Evolutionary conservation across 345 rosid species (phyloP).

Genomic region (Eucalyptus regnans): DNA sequence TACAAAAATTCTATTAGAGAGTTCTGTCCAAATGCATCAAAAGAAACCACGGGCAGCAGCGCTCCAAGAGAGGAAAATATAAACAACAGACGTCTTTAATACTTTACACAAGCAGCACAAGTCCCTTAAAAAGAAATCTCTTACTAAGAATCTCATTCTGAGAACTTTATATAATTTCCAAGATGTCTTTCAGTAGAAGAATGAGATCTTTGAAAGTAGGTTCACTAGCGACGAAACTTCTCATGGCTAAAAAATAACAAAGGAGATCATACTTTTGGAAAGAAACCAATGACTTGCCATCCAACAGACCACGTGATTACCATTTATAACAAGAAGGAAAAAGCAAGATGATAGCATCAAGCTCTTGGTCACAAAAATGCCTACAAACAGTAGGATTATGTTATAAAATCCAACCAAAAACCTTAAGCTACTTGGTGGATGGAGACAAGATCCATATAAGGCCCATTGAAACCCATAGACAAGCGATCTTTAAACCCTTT

Average conservation of each 20-base stretch:
- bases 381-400: neutral
- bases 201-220: neutral
- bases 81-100: neutral
- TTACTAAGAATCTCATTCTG: neutral
- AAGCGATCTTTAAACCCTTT: neutral
- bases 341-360: neutral
- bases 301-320: neutral
- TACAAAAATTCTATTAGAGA: neutral
- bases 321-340: neutral
- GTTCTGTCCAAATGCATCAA: neutral
- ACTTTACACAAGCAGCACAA: neutral
- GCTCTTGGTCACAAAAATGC: neutral
- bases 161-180: neutral
- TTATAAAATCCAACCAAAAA: neutral
- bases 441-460: neutral
- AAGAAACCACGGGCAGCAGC: neutral
- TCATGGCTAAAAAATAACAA: neutral
- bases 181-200: neutral
- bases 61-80: neutral
- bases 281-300: neutral
- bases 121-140: neutral
- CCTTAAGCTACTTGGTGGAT: neutral
- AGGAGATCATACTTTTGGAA: neutral
- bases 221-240: neutral
- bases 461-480: neutral